Percentiles rank a stretch among this genome's conserved stretches.
Conservation (phyloP, 129 eudicot species). For the Heracleum sosnowskyi region DNA sequence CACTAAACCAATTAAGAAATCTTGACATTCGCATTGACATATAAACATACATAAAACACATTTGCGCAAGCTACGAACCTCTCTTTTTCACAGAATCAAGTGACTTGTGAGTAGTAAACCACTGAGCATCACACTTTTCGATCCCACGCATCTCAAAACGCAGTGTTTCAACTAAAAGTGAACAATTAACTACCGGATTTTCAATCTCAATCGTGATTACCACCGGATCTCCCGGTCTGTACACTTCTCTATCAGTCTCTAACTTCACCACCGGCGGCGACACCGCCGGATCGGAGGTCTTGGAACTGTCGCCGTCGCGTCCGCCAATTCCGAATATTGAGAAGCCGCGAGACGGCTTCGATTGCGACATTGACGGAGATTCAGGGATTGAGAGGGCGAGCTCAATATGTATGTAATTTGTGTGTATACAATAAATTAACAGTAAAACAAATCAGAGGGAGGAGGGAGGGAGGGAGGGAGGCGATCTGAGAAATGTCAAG, state of each 20-base stretch:
- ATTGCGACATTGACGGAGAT: slow-evolving; percentile 38
- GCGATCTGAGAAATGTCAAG: not conserved
- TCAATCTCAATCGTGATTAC: slow-evolving; percentile 54
- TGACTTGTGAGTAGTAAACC: slow-evolving; percentile 68
- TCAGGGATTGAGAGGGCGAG: not conserved
- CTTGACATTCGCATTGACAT: too few relatives aligned
- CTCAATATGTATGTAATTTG: not conserved
- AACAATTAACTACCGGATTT: slow-evolving; percentile 36
- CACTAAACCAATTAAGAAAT: too few relatives aligned
- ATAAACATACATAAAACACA: too few relatives aligned
- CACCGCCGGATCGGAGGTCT: slow-evolving; percentile 6
- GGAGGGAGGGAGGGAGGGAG: not conserved
- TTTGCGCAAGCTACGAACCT: slow-evolving; percentile 36
- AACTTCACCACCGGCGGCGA: slow-evolving; percentile 49
- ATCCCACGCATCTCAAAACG: slow-evolving; percentile 73
- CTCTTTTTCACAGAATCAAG: slow-evolving; percentile 40
- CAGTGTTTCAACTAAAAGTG: slow-evolving; percentile 57
- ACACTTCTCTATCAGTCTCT: slow-evolving; percentile 55
- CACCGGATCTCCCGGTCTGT: slow-evolving; percentile 79
- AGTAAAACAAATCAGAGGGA: too few relatives aligned
- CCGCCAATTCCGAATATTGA: slow-evolving; percentile 61
- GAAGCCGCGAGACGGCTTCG: slow-evolving; percentile 38
- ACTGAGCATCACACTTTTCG: slow-evolving; percentile 88
- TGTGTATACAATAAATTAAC: too few relatives aligned
- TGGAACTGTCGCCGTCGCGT: slow-evolving; percentile 12